Evolutionary conservation across 148 eudicot species (phyloP), one percentile per base, ranked within the genome.

Genomic region (Rhododendron molle): DNA sequence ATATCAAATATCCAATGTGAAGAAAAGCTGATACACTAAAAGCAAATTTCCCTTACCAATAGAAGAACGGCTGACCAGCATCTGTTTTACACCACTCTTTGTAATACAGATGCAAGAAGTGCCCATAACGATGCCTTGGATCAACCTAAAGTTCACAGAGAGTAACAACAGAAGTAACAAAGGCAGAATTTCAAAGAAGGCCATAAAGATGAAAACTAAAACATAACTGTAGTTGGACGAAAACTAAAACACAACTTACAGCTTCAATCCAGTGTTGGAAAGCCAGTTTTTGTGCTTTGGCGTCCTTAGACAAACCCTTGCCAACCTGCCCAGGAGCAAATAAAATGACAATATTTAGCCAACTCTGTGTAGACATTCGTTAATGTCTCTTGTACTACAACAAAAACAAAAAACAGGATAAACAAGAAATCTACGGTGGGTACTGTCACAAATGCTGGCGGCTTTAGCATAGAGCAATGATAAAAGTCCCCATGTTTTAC

Each of bases 201-300:
- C 7, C 44, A 34, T 1, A 79, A 16, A 14, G 36, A 26, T n/a
- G n/a, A 84, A 5, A 50, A 38, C 76, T 13, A 54, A 8, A 34
- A 82, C 79, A 74, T 20, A 85, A n/a, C n/a, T n/a, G n/a, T n/a
- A n/a, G n/a, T n/a, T n/a, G n/a, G 36, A 26, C 16, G n/a, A 84
- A 5, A 50, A 38, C 76, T 13, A 54, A 8, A 34, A 82, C 79
- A 74, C 13, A 85, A 69, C 86, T 91, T 92, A 96, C 99, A 87
- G 97, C 98, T 88, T 96, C 98, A 92, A 96, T 95, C 99, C 99
- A 96, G 88, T 96, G 98, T 85, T 95, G 96, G 81, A 96, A 94
- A 87, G 97, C 98, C 90, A 96, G 90, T 87, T 92, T 92, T 77
- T 93, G 99, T 43, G 99, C 99, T 86, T 92, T 94, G 62, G 90